A percentile compares a stretch with the other conserved stretches of the same genome.
These are phyloP conservation scores for Amoeboaphelidium protococcarum DNA, from an alignment of 371 early-diverging fungal species.

Conservation along the genomic window DNA sequence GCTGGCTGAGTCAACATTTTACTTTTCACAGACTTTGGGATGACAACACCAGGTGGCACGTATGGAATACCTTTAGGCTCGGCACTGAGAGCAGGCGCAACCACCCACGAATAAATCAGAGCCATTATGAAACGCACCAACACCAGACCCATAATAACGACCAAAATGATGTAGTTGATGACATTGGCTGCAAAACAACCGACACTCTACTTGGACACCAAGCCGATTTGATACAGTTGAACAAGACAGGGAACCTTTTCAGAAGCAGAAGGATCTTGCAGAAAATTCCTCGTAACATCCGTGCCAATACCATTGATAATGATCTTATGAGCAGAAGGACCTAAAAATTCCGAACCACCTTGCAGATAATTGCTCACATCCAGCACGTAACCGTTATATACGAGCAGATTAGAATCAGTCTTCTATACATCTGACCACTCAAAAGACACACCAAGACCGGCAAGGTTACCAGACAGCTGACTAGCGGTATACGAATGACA, in stretches of 20 bases:
- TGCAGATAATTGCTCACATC: slow-evolving; percentile 5
- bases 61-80: background rate
- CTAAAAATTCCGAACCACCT: slow-evolving; percentile 9
- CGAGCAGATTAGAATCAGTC: background rate
- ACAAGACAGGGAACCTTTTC: slow-evolving; percentile 9
- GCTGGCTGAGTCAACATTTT: no score
- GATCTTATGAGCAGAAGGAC: slow-evolving; percentile 7
- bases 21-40: background rate
- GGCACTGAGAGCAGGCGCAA: background rate
- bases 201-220: slow-evolving; percentile 10
- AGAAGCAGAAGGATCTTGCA: background rate
- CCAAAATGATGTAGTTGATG: slow-evolving; percentile 11
- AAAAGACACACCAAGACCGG: background rate
- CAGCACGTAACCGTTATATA: slow-evolving; percentile 9
- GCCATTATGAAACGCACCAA: slow-evolving; percentile 16
- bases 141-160: slow-evolving; percentile 15
- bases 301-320: background rate
- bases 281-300: background rate
- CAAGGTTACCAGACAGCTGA: no score
- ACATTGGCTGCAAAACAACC: slow-evolving; percentile 16
- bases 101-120: slow-evolving; percentile 13
- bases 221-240: slow-evolving; percentile 13
- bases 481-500: no score
- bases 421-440: background rate
- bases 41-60: background rate